Base-by-base conservation (phyloP, 805 yeast genomes). In the Cyberlindnera veronae region DNA sequence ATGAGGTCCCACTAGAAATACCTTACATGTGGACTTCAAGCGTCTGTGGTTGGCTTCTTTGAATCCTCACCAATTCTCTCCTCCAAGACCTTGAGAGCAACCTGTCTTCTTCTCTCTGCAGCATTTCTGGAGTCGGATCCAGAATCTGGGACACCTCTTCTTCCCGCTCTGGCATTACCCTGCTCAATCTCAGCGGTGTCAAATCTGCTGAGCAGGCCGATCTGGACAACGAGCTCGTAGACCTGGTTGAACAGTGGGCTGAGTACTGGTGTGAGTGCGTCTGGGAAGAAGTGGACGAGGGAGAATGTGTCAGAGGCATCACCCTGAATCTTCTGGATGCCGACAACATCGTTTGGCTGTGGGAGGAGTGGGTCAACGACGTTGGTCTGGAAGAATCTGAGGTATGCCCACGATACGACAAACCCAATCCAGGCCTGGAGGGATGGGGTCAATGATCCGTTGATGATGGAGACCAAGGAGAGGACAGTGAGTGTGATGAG, bases 231-330 rank as follows among this genome's bases (percentile, higher is more conserved):
- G 2, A 68, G 26, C 38, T 65, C 61, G 49, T 69, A 76, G 18
- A 64, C 41, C 5, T 55, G 57, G 31, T 74, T 60, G 45, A 81
- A 79, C 0, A 79, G 51, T 2, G 79, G 76, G 24, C 68, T 66
- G 34, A 87, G 58, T 19, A 72, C 46, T 3, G 77, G 74, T 40
- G 77, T 76, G 3, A 74, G 26, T 1, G 74, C 57, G 34, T 71
- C 77, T 1, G 97, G 97, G 77, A 90, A 90, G 59, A 90, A 87
- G 52, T 83, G 82, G 23, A 81, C 80, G 46, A 90, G 71, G 40
- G 85, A 79, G 67, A 90, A 90, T 1, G 91, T 84, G 50, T 90
- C 96, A 0, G 93, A 81, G 0, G 96, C 95, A 60, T 89, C 96
- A 28, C 97, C 96, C 20, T 74, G 61, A 10, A 80, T 63, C 18